phyloP scores from a whole-genome alignment of 2,329 filamentous ascomycete genomes.

The Trichoderma sp. region DNA sequence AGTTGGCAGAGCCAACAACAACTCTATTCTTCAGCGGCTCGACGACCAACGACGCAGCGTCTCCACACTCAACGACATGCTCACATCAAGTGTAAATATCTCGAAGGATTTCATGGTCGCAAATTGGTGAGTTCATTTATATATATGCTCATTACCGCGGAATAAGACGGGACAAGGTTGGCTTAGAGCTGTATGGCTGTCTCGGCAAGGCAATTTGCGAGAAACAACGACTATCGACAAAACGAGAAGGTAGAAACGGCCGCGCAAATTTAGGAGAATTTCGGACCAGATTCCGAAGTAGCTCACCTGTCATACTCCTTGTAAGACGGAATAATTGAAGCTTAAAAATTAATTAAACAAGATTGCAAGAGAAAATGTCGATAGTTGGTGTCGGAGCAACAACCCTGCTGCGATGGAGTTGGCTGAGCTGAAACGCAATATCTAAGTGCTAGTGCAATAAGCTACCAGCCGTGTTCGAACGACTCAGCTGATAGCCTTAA shows the following conservation, averaged over 20 bases:
- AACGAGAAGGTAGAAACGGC: conserved; percentile 6
- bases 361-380: not conserved
- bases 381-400: not conserved
- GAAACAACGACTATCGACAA: not conserved
- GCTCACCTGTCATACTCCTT: not conserved
- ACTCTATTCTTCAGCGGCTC: not conserved
- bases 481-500: not conserved
- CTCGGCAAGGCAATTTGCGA: not conserved
- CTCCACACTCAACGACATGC: conserved; percentile 6
- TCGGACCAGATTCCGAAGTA: conserved; percentile 3
- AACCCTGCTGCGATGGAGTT: not conserved
- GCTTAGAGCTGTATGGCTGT: not conserved
- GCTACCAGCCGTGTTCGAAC: not conserved
- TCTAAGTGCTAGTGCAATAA: not conserved
- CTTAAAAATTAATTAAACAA: conserved; percentile 13
- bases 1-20: not conserved
- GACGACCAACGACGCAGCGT: not conserved
- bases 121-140: not conserved
- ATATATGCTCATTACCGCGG: not conserved
- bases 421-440: not conserved
- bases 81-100: not conserved
- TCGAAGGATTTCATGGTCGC: not conserved
- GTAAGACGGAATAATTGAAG: not conserved
- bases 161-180: not conserved
- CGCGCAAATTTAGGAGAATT: not conserved